Conservation (phyloP, 495 filamentous ascomycete genomes). For the Aspergillus olivimuriae region DNA sequence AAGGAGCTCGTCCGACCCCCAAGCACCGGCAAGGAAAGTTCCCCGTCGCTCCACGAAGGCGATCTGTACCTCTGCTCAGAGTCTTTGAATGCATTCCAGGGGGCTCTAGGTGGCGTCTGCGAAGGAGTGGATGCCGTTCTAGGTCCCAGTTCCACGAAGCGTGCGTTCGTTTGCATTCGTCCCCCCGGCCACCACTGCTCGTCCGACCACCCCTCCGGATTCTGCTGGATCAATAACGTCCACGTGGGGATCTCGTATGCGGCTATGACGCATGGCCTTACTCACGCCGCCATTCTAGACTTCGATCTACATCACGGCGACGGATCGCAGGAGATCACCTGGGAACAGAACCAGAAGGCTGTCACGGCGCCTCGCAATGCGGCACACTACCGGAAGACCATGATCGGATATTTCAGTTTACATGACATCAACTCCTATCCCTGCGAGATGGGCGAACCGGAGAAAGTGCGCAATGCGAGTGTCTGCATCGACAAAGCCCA, state of each 20-base stretch:
- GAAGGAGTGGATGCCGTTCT: conserved; percentile 89
- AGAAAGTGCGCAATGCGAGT: conserved; percentile 87
- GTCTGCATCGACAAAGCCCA: conserved; percentile 89
- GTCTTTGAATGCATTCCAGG: conserved; percentile 80
- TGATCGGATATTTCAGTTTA: conserved; percentile 90
- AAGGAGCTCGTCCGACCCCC: conserved; percentile 67
- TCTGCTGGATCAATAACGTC: conserved; percentile 98
- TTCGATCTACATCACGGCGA: conserved; percentile 97
- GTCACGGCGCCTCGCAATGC: conserved; percentile 54
- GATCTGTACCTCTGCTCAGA: conserved; percentile 86
- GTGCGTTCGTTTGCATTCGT: conserved; percentile 77
- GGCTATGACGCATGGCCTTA: conserved; percentile 71
- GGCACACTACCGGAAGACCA: conserved; percentile 65
- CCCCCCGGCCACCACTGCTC: conserved; percentile 96
- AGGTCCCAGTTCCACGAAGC: conserved; percentile 45
- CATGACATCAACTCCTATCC: conserved; percentile 98
- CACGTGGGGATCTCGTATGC: conserved; percentile 94
- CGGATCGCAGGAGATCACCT: conserved; percentile 87
- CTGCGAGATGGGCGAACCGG: conserved; percentile 81
- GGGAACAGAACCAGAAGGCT: conserved; percentile 70
- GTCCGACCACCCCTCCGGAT: conserved; percentile 78
- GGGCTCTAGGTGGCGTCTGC: conserved; percentile 80
- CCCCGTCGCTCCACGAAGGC: conserved; percentile 61
- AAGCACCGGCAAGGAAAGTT: conserved; percentile 32
- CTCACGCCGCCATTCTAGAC: conserved; percentile 92